Base-by-base conservation (phyloP, 1,284 basidiomycete genomes). In the Pseudozyma flocculosa region DNA sequence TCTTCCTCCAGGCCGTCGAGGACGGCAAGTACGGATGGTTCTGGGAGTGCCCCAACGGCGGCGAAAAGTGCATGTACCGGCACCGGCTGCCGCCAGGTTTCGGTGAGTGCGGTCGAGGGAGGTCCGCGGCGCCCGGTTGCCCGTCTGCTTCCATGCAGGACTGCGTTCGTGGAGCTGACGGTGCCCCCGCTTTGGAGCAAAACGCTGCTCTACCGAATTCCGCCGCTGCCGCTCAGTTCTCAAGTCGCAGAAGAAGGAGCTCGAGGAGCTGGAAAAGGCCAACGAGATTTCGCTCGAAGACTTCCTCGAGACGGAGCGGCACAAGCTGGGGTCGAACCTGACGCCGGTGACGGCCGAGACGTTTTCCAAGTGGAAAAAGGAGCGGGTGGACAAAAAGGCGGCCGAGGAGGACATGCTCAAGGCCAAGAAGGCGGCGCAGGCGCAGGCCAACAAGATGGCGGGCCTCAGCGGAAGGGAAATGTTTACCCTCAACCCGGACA, bases 281-380 rank as follows among this genome's bases (percentile, higher is more conserved):
- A 76, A 73, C 68, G 82, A 84, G 48, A 97, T 99, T 76, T 92
- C 89, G 58, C 75, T 98, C 47, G 94, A 98, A 78, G 95, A 98
- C 69, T 99, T 99, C 82, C 79, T 99, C 54, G 94, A 99, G 81
- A 92, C 96, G 85, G 92, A 95, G 88, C 87, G 94, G 49, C 94
- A 98, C 82, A 74, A 76, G 49, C 59, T 77, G 3, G 75, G 75
- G 3, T 22, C 59, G 22, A 74, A 93, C 73, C 82, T 97, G 45
- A 98, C 95, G 9, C 95, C 94, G 1, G 92, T 97, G n/a, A 98
- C 93, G 0, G 85, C 84, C 7, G 95, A 98, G 78, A 82, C 87
- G 0, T 99, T 99, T 75, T 88, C 90, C 0, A 83, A 84, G 47
- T 99, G 94, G 95, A 98, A 98, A 82, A 88, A 87, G 57, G 63